A percentile compares a stretch with the other conserved stretches of the same genome.
phyloP scores from a whole-genome alignment of 176 grass and related monocot genomes.

The bread wheat (Triticum aestivum) region DNA sequence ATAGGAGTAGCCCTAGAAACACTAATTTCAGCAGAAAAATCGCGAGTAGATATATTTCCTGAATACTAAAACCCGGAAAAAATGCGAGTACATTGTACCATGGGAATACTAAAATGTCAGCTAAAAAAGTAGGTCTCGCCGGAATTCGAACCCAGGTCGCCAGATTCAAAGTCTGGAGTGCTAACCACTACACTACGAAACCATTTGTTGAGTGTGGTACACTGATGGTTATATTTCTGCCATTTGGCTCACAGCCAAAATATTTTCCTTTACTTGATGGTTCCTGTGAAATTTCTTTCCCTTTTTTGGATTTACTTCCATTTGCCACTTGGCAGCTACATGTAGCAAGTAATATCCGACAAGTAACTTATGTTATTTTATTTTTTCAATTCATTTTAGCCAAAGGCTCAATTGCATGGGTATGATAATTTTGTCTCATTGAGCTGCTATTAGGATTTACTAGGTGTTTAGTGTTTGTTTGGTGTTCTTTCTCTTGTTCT shows the following conservation, averaged over 20 bases:
- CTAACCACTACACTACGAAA: slow-evolving; percentile 97
- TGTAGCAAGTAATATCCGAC: not conserved
- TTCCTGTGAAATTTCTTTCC: not conserved
- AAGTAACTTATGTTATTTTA: not conserved
- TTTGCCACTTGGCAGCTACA: not conserved
- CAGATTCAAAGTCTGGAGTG: slow-evolving; percentile 99
- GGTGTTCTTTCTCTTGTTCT: too few species aligned
- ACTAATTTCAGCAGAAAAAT: not conserved
- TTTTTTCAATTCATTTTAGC: not conserved
- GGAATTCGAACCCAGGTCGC: slow-evolving; percentile 99
- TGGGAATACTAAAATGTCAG: not conserved
- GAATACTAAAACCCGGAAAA: not conserved
- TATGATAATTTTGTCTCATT: not conserved
- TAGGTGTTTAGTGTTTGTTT: not conserved
- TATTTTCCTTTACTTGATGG: not conserved
- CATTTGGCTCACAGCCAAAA: not conserved
- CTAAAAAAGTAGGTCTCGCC: slow-evolving; percentile 23
- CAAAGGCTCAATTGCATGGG: not conserved
- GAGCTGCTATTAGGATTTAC: not conserved
- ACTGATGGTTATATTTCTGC: not conserved
- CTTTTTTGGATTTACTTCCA: not conserved
- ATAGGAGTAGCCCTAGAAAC: not conserved
- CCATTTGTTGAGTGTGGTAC: not conserved
- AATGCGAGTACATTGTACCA: not conserved
- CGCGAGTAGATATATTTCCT: not conserved